A percentile compares a stretch with the other conserved stretches of the same genome.
These are phyloP conservation scores for Rhexocercosporidium sp. DNA, from an alignment of 2,329 filamentous ascomycete genomes.

Conservation along the genomic window DNA sequence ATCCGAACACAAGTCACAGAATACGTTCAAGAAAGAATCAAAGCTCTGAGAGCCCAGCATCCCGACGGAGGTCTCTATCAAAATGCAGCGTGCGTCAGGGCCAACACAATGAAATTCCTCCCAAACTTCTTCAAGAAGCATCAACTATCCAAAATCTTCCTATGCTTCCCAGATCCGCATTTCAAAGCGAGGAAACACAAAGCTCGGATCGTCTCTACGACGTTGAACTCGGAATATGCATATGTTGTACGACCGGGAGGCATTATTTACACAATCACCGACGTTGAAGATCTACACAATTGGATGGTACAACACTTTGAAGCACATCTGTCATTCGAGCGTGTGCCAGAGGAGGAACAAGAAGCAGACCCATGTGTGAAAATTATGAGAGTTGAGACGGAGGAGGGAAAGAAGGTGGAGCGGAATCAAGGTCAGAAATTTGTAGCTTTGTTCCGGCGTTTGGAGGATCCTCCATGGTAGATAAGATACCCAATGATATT, in stretches of 20 bases:
- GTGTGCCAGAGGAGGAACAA: slow-evolving; percentile 70
- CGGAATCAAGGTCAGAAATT: slow-evolving; percentile 91
- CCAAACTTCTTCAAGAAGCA: slow-evolving; percentile 89
- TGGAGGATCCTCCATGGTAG: slow-evolving; percentile 65
- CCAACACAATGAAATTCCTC: slow-evolving; percentile 99
- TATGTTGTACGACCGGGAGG: slow-evolving; percentile 84
- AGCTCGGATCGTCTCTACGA: slow-evolving; percentile 87
- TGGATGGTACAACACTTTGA: slow-evolving; percentile 94
- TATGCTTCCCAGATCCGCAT: slow-evolving; percentile 98
- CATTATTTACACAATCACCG: slow-evolving; percentile 93
- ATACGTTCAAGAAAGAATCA: slow-evolving; percentile 87
- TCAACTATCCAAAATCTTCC: slow-evolving; percentile 90
- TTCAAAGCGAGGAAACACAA: slow-evolving; percentile 99
- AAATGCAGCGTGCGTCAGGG: slow-evolving; percentile 86
- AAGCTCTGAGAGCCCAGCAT: slow-evolving; percentile 75
- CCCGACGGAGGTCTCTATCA: slow-evolving; percentile 65
- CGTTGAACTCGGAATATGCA: slow-evolving; percentile 91
- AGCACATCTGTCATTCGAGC: slow-evolving; percentile 77
- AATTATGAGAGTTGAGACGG: slow-evolving; percentile 83
- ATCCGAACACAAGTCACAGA: slow-evolving; percentile 90
- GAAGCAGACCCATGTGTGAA: slow-evolving; percentile 72
- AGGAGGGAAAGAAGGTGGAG: slow-evolving; percentile 96
- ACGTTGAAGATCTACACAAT: slow-evolving; percentile 89
- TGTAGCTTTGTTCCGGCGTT: slow-evolving; percentile 83
- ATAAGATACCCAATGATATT: slow-evolving; percentile 23